Conservation (phyloP, 768 basidiomycete genomes). For the Hericium erinaceus region DNA sequence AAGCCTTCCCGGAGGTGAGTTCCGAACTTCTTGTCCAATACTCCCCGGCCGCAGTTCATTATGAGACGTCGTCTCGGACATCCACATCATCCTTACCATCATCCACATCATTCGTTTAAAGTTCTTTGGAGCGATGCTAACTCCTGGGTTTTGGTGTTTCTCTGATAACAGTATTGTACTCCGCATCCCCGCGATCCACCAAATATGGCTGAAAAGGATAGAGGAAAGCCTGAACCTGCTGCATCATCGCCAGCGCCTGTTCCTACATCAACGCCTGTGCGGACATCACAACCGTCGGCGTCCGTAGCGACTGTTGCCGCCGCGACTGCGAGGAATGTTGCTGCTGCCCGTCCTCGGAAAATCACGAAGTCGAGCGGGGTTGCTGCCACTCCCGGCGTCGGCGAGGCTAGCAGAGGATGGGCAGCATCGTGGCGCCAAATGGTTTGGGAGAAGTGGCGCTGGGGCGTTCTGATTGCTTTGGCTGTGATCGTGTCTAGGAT, state of each 20-base stretch:
- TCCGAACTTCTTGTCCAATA: background rate
- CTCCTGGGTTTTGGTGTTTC: constrained; percentile 8
- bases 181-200: constrained; percentile 65
- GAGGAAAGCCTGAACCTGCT: constrained; percentile 35
- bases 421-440: constrained; percentile 54
- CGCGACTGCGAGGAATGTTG: constrained; percentile 3
- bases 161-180: constrained; percentile 51
- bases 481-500: constrained; percentile 73
- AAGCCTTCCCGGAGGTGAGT: constrained; percentile 83
- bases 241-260: constrained; percentile 9
- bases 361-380: constrained; percentile 1
- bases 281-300: constrained; percentile 1
- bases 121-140: constrained; percentile 1
- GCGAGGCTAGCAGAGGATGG: constrained; percentile 35
- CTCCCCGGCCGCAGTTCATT: background rate
- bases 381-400: constrained; percentile 12
- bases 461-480: constrained; percentile 69
- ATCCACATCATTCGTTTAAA: background rate
- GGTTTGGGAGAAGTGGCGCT: constrained; percentile 79
- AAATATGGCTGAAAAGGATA: constrained; percentile 85
- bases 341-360: constrained; percentile 10
- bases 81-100: background rate
- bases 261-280: constrained; percentile 5
- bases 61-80: background rate
- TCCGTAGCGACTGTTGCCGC: constrained; percentile 16